A percentile compares a stretch with the other conserved stretches of the same genome.
phyloP scores from a whole-genome alignment of 2,329 filamentous ascomycete genomes.

The Monilinia fructicola region DNA sequence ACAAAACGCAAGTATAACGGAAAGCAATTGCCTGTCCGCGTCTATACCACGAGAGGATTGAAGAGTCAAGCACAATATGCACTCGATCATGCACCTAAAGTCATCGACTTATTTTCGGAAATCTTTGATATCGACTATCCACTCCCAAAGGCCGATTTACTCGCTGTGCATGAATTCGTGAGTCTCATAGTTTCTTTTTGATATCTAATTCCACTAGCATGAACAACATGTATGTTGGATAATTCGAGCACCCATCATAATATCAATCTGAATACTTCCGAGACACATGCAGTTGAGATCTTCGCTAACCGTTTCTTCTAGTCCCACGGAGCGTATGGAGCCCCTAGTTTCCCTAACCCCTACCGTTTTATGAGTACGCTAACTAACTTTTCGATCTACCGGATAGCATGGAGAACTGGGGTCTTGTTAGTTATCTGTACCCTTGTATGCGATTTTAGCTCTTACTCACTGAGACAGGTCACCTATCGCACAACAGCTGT shows the following conservation, averaged over 20 bases:
- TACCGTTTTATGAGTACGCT: not conserved
- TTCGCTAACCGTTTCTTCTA: slow-evolving; percentile 47
- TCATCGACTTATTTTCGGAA: slow-evolving; percentile 96
- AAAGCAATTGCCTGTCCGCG: slow-evolving; percentile 85
- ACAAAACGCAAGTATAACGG: slow-evolving; percentile 90
- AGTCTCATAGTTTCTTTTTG: slow-evolving; percentile 39
- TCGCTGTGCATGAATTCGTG: slow-evolving; percentile 90
- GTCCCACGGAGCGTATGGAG: slow-evolving; percentile 67
- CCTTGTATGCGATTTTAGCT: not conserved
- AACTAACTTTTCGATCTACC: slow-evolving; percentile 1
- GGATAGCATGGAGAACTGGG: slow-evolving; percentile 66
- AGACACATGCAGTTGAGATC: not conserved
- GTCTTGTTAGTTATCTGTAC: slow-evolving; percentile 80
- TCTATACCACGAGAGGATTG: slow-evolving; percentile 93
- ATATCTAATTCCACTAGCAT: not conserved
- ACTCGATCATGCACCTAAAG: slow-evolving; percentile 84
- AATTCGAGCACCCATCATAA: not conserved
- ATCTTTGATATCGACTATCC: slow-evolving; percentile 93
- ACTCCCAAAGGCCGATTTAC: slow-evolving; percentile 84
- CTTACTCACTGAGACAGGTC: slow-evolving; percentile 48
- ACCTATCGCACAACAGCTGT: slow-evolving; percentile 95
- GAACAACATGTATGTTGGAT: not conserved
- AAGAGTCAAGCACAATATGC: slow-evolving; percentile 90
- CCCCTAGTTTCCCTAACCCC: not conserved
- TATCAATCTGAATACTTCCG: not conserved